These are phyloP conservation scores for Ceratobasidium sp. DNA, from an alignment of 1,284 basidiomycete genomes.

Conservation along the genomic window DNA sequence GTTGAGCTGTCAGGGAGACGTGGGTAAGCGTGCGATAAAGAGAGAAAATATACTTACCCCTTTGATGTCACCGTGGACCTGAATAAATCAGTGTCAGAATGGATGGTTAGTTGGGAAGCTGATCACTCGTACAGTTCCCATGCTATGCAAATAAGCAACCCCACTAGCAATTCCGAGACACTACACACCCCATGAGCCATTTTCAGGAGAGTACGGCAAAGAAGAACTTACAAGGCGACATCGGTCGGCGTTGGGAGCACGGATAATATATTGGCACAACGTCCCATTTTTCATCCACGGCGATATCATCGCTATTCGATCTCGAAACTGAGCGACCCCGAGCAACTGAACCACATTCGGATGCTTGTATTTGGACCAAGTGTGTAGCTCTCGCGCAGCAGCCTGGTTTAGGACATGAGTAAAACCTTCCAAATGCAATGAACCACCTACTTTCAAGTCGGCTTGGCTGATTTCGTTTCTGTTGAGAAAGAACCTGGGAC, in stretches of 20 bases:
- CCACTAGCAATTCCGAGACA: constrained; percentile 10
- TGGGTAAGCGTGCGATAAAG: background rate
- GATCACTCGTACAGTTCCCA: background rate
- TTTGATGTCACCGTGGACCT: constrained; percentile 28
- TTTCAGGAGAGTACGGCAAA: background rate
- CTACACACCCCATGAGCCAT: background rate
- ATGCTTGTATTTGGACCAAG: constrained; percentile 25
- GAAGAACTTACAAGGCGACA: background rate
- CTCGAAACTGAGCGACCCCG: constrained; percentile 8
- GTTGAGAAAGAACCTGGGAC: background rate
- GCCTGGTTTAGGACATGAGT: background rate
- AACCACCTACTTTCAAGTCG: background rate
- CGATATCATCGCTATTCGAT: constrained; percentile 20
- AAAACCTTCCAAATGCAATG: background rate
- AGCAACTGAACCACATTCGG: background rate
- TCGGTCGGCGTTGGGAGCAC: background rate
- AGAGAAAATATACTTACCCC: background rate
- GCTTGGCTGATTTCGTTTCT: background rate
- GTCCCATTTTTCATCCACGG: constrained; percentile 28
- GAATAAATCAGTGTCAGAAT: background rate
- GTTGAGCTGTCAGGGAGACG: background rate
- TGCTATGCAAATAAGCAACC: constrained; percentile 19
- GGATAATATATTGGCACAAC: background rate
- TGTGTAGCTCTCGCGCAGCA: constrained; percentile 5
- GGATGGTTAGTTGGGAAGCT: background rate